Evolutionary conservation across 2,329 filamentous ascomycete genomes (phyloP).

Genomic region (Colletotrichum sansevieriae): DNA sequence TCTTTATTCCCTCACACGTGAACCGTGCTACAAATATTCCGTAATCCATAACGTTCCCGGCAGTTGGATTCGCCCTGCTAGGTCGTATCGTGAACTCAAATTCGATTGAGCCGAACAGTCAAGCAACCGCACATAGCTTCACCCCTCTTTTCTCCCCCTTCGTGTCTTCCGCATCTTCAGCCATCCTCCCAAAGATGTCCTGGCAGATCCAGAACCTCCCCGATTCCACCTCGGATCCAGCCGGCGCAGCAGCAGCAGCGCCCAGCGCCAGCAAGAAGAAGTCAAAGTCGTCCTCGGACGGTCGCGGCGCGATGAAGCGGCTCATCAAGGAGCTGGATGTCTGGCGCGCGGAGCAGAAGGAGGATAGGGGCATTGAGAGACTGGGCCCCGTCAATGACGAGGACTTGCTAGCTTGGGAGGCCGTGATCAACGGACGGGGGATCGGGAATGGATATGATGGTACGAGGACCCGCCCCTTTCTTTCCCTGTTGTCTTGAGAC

Average conservation of each 20-base stretch:
- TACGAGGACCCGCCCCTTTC: conserved; percentile 48
- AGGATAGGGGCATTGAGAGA: conserved; percentile 69
- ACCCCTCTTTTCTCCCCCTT: not conserved
- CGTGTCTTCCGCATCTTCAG: no score
- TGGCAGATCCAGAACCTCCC: conserved; percentile 42
- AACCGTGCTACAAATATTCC: not conserved
- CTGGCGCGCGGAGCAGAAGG: conserved; percentile 62
- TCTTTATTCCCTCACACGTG: not conserved
- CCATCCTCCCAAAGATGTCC: conserved; percentile 33
- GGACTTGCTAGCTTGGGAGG: conserved; percentile 70
- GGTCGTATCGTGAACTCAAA: no score
- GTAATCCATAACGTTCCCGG: not conserved
- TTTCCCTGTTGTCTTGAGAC: not conserved
- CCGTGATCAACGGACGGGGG: conserved; percentile 70
- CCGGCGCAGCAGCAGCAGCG: conserved; percentile 35
- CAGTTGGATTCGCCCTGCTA: not conserved
- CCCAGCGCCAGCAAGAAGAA: conserved; percentile 32
- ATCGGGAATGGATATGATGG: conserved; percentile 69
- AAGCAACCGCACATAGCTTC: not conserved
- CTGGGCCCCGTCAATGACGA: conserved; percentile 67
- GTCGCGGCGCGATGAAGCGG: conserved; percentile 62
- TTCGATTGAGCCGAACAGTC: not conserved
- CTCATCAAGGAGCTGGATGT: conserved; percentile 70
- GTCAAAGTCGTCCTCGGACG: conserved; percentile 54
- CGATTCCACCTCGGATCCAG: conserved; percentile 33